phyloP scores from a whole-genome alignment of 768 basidiomycete species.

The Pleurotus giganteus region DNA sequence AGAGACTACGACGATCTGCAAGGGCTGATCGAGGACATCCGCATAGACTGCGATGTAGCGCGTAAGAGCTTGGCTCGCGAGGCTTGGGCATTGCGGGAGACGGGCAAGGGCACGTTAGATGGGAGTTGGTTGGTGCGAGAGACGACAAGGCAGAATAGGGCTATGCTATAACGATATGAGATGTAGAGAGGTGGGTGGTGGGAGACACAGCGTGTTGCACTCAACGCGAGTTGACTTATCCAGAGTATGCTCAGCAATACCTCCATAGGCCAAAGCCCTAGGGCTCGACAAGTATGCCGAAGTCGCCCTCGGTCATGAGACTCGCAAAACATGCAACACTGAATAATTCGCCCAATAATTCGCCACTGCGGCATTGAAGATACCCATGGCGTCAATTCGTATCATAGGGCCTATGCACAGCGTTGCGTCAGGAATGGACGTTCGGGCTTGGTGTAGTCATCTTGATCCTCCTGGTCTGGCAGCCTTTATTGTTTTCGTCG shows the following conservation, averaged over 20 bases:
- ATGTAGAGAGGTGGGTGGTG: too few species aligned
- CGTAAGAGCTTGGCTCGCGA: slow-evolving; percentile 26
- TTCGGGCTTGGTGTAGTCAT: not conserved
- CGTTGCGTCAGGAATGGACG: not conserved
- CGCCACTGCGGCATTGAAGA: not conserved
- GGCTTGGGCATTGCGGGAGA: slow-evolving; percentile 24
- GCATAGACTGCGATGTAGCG: slow-evolving; percentile 25
- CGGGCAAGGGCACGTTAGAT: slow-evolving; percentile 22
- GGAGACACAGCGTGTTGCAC: too few species aligned
- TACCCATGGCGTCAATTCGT: not conserved
- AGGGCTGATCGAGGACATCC: slow-evolving; percentile 26
- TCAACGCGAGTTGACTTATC: too few species aligned
- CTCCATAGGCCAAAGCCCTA: too few species aligned
- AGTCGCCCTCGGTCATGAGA: too few species aligned
- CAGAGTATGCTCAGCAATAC: too few species aligned
- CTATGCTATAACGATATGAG: too few species aligned
- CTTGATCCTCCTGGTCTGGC: not conserved
- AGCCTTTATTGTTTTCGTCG: slow-evolving; percentile 1
- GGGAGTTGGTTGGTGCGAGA: slow-evolving; percentile 23
- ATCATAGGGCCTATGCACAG: not conserved
- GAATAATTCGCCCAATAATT: too few species aligned
- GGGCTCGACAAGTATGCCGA: too few species aligned
- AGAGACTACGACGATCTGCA: slow-evolving; percentile 17
- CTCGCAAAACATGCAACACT: too few species aligned
- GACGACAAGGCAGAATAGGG: too few species aligned